These are phyloP conservation scores for Phaeosphaeriaceae sp. DNA, from an alignment of 2,329 filamentous ascomycete species.

Conservation along the genomic window DNA sequence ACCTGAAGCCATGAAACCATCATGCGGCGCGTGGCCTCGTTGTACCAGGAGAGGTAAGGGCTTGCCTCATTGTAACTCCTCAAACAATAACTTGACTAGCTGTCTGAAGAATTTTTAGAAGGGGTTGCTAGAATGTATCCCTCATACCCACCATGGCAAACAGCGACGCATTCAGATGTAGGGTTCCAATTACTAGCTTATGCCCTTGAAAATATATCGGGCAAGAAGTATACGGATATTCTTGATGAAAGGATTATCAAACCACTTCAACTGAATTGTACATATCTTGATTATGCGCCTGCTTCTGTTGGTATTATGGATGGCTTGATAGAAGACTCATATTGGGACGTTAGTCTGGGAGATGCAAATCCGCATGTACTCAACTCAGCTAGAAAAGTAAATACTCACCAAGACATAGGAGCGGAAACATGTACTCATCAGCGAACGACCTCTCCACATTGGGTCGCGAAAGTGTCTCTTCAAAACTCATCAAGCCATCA, in stretches of 20 bases:
- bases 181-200: constrained; percentile 47
- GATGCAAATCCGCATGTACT: constrained; percentile 26
- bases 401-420: constrained; percentile 11
- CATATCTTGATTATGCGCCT: constrained; percentile 40
- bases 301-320: constrained; percentile 41
- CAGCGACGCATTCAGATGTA: constrained; percentile 46
- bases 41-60: constrained; percentile 24
- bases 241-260: constrained; percentile 47
- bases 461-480: constrained; percentile 49
- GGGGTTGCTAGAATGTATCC: constrained; percentile 43
- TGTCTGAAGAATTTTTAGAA: constrained; percentile 41
- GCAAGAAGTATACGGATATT: constrained; percentile 43
- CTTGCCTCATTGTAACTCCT: not conserved
- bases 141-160: constrained; percentile 40
- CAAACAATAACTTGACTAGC: too few relatives aligned
- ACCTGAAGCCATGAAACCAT: constrained; percentile 14
- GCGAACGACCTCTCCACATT: constrained; percentile 46
- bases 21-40: constrained; percentile 31
- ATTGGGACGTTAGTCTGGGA: constrained; percentile 27
- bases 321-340: constrained; percentile 22
- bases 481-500: constrained; percentile 40
- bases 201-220: constrained; percentile 50
- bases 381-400: not conserved
- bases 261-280: constrained; percentile 49
- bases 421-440: constrained; percentile 44